phyloP scores from a whole-genome alignment of 345 rosid species.

The Salix arbutifolia region DNA sequence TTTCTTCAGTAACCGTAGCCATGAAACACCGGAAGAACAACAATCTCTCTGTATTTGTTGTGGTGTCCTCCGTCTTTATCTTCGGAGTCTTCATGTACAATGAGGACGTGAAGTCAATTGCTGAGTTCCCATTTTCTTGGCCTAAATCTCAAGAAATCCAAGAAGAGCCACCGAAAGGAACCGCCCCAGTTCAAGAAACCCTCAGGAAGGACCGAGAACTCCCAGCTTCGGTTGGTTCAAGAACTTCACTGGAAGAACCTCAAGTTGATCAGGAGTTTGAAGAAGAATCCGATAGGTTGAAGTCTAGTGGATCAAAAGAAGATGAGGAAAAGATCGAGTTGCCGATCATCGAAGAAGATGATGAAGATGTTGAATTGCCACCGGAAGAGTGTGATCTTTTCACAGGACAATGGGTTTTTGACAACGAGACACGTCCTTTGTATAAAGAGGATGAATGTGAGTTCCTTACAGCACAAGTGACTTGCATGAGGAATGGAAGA shows the following conservation, averaged over 20 bases:
- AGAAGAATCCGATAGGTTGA: constrained; percentile 17
- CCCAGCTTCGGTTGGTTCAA: constrained; percentile 19
- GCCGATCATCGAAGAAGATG: constrained; percentile 28
- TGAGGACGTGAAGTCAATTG: constrained; percentile 44
- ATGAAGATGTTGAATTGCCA: constrained; percentile 60
- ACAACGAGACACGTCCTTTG: constrained; percentile 58
- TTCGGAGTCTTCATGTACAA: constrained; percentile 48
- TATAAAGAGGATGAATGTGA: constrained; percentile 81
- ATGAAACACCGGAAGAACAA: constrained; percentile 70
- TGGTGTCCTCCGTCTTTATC: constrained; percentile 49
- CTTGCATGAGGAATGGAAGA: constrained; percentile 90
- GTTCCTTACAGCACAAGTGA: constrained; percentile 75
- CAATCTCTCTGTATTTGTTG: constrained; percentile 62
- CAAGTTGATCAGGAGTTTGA: constrained; percentile 2
- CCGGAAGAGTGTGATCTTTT: constrained; percentile 80
- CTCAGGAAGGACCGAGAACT: constrained; percentile 20
- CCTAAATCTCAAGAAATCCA: constrained; percentile 38
- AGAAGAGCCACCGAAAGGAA: constrained; percentile 17
- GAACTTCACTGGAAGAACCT: constrained; percentile 33
- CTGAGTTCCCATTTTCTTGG: constrained; percentile 72
- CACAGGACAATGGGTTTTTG: constrained; percentile 78
- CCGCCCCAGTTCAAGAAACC: constrained; percentile 36
- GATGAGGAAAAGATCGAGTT: constrained; percentile 31
- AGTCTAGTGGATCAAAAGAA: constrained; percentile 20
- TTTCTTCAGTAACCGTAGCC: constrained; percentile 32